phyloP scores from a whole-genome alignment of 768 basidiomycete genomes.

The Hypholoma sublateritium region DNA sequence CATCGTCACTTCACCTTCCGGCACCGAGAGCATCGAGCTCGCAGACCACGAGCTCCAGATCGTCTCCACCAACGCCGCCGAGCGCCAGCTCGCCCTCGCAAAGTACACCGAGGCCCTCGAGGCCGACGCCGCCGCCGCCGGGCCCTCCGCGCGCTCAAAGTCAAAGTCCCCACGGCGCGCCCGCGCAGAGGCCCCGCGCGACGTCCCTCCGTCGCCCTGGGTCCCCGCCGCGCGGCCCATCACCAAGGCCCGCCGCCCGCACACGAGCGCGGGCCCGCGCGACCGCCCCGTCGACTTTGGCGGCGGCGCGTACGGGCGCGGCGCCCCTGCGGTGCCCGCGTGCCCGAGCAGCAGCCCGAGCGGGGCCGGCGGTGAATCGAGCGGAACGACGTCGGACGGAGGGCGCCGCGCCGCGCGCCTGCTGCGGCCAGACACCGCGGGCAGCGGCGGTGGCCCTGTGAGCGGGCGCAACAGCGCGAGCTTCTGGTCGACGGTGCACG shows the following conservation, averaged over 20 bases:
- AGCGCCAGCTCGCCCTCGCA: constrained; percentile 62
- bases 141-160: constrained; percentile 39
- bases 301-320: constrained; percentile 21
- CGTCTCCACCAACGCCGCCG: constrained; percentile 68
- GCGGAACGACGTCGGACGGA: no score
- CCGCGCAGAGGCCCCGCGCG: constrained; percentile 29
- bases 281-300: constrained; percentile 45
- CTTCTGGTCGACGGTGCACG: constrained; percentile 25
- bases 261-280: constrained; percentile 73
- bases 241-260: constrained; percentile 41
- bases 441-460: neutral
- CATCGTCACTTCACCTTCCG: constrained; percentile 51
- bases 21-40: constrained; percentile 69
- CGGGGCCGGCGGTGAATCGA: no score
- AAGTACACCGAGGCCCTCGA: constrained; percentile 51
- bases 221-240: neutral
- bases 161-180: constrained; percentile 56
- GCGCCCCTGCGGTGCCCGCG: neutral
- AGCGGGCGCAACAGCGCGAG: constrained; percentile 6
- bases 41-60: constrained; percentile 65
- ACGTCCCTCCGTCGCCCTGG: neutral
- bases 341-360: neutral
- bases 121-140: constrained; percentile 22
- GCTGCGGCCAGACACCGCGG: constrained; percentile 11
- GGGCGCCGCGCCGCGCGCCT: neutral